phyloP scores from a whole-genome alignment of 2,329 filamentous ascomycete species.

The Thelonectria discophora region DNA sequence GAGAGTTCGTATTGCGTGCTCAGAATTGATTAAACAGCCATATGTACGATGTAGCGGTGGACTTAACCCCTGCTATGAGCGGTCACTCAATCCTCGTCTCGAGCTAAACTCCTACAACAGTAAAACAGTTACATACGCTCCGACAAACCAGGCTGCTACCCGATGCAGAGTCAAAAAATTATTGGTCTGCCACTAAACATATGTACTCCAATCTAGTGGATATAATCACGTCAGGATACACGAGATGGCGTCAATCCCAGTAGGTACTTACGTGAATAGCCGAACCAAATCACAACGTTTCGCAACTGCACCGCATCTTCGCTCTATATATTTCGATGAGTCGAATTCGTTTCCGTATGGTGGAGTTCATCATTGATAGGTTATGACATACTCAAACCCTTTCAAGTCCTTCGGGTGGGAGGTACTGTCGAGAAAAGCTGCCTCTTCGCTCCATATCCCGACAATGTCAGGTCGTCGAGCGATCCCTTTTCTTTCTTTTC shows the following conservation, averaged over 20 bases:
- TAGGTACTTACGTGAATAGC: slow-evolving; percentile 4
- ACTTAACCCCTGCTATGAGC: no score
- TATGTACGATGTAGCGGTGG: no score
- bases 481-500: no score
- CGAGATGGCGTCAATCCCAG: background rate
- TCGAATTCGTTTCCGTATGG: no score
- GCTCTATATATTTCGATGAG: slow-evolving; percentile 53
- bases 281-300: slow-evolving; percentile 48
- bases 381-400: no score
- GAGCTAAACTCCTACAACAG: slow-evolving; percentile 13
- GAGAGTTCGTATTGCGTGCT: no score
- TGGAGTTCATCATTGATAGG: no score
- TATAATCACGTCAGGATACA: background rate
- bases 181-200: slow-evolving; percentile 55
- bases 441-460: no score
- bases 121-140: slow-evolving; percentile 42
- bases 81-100: slow-evolving; percentile 4
- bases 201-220: slow-evolving; percentile 49
- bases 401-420: no score
- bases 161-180: slow-evolving; percentile 54
- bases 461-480: no score
- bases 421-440: no score
- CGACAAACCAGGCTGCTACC: slow-evolving; percentile 54
- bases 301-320: slow-evolving; percentile 51
- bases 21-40: no score